Percentiles rank a stretch among this genome's conserved stretches.
phyloP scores from a whole-genome alignment of 2,329 filamentous ascomycete species.

The Penicillium hesseltinei region DNA sequence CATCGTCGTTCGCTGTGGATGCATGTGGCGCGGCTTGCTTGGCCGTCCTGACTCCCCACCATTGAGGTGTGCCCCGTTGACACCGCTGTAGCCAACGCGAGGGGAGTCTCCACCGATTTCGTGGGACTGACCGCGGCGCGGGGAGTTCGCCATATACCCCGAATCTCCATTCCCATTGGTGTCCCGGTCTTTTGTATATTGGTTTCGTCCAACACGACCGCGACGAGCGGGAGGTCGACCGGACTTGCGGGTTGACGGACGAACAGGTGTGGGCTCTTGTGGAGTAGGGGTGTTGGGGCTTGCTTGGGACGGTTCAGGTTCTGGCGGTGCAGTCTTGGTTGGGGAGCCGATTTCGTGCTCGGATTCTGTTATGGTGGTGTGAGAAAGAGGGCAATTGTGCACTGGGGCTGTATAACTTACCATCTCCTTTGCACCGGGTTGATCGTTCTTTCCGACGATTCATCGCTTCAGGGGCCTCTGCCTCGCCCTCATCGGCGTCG shows the following conservation, averaged over 20 bases:
- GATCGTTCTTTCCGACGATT: conserved; percentile 78
- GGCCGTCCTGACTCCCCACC: conserved; percentile 57
- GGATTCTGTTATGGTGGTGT: conserved; percentile 57
- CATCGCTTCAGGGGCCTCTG: conserved; percentile 69
- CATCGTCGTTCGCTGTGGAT: conserved; percentile 67
- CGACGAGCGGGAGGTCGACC: conserved; percentile 64
- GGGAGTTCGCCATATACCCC: conserved; percentile 35
- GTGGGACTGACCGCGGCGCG: conserved; percentile 42
- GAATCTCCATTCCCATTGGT: conserved; percentile 52
- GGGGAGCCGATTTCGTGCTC: conserved; percentile 65
- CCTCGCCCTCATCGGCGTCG: conserved; percentile 63
- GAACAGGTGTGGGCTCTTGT: conserved; percentile 37
- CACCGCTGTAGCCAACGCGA: conserved; percentile 29
- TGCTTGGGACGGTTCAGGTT: conserved; percentile 42
- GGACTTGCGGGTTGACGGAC: conserved; percentile 58
- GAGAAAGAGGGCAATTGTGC: conserved; percentile 18
- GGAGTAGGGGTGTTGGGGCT: conserved; percentile 44
- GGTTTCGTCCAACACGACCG: conserved; percentile 68
- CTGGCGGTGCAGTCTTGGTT: conserved; percentile 42
- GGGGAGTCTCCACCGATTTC: conserved; percentile 42
- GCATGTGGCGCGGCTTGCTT: conserved; percentile 59
- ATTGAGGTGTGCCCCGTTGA: conserved; percentile 53
- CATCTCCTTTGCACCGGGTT: conserved; percentile 77
- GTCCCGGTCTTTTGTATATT: conserved; percentile 77
- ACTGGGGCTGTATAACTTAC: conserved; percentile 47